Evolutionary conservation across 352 stramenopile genomes (phyloP), one percentile per base, ranked within the genome.

Genomic region (Phytophthora sp.): DNA sequence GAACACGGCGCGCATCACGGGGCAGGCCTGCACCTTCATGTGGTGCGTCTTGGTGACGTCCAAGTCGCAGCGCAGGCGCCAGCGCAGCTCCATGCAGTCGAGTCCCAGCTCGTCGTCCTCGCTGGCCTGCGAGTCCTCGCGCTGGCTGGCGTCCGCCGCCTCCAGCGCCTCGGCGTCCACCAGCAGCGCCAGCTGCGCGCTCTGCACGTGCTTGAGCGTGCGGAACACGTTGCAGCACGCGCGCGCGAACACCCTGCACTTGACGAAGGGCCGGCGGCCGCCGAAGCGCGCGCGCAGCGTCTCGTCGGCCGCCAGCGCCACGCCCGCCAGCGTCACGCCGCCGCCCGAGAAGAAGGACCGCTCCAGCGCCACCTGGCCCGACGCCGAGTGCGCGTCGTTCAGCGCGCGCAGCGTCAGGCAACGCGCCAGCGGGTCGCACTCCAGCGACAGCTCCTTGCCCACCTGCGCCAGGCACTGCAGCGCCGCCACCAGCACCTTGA

Each of bases 11-110:
- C 85, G 82, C 84, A 95, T 85, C 54, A 89, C 79, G 63, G 92
- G 78, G 44, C 77, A 86, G n/a, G 72, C 50, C 55, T 89, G 82
- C 31, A 92, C 82, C 48, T 92, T 89, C 73, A 94, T 93, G 54
- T 80, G 72, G 59, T 95, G 85, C 18, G 84, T 93, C 76, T 95
- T 95, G 27, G 85, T 92, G 68, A 95, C 88, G 53, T 90, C 82
- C n/a, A 88, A 89, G 68, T 94, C 87, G 65, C 87, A 95, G 35
- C 69, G 61, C 50, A 95, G 65, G 0, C 66, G 66, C 83, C 86
- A 95, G 42, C 66, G 69, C 43, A 95, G 62, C 66, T 91, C 78
- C 32, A 80, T 63, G 44, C 79, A 91, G 55, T 91, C 79, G 15
- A 87, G 32, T 17, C 90, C 81, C 21, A 85, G 55, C 52, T 90